Base-by-base conservation (phyloP, 345 rosid species). In the Gossypium mustelinum region DNA sequence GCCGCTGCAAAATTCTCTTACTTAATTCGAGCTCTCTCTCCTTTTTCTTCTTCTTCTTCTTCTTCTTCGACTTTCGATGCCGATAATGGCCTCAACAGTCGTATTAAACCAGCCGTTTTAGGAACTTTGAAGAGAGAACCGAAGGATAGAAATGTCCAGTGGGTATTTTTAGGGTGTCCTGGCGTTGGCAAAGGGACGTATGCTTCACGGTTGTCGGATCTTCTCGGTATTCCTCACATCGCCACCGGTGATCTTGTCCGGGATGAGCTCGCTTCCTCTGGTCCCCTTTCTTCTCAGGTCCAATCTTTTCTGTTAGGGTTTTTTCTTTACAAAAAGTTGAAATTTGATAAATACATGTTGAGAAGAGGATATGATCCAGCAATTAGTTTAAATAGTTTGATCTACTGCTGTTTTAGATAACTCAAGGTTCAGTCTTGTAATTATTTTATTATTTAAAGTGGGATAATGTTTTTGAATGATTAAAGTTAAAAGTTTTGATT, bases 191-290 rank as follows among this genome's bases (percentile, higher is more conserved):
- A 95, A 84, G 99, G 99, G 1, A 93, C 99, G 2, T 95, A 95
- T 39, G 94, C 99, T 43, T 95, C 99, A 44, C 94, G 91, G 34
- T 89, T 95, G 57, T 95, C 99, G 47, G 63, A 68, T 78, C 87
- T 93, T 84, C 87, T 93, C 76, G 86, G 88, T 22, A 94, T 93
- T 57, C 98, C 98, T 68, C 99, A 95, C 81, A 93, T 95, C 79
- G 87, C 98, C 82, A 95, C 99, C 68, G 99, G 99, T 74, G 99
- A 95, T 88, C 94, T 95, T 81, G 94, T 95, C 59, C 96, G 99
- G 60, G 91, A 93, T 27, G 98, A 95, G 82, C 96, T 95, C 67
- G 79, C 86, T 68, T 85, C 98, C 62, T 83, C 89, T 20, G 92
- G 97, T 0, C 88, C 93, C 22, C 92, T 91, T 52, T 76, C 97